Base-by-base conservation (phyloP, 345 rosid species). In the Cardiospermum halicacabum region DNA sequence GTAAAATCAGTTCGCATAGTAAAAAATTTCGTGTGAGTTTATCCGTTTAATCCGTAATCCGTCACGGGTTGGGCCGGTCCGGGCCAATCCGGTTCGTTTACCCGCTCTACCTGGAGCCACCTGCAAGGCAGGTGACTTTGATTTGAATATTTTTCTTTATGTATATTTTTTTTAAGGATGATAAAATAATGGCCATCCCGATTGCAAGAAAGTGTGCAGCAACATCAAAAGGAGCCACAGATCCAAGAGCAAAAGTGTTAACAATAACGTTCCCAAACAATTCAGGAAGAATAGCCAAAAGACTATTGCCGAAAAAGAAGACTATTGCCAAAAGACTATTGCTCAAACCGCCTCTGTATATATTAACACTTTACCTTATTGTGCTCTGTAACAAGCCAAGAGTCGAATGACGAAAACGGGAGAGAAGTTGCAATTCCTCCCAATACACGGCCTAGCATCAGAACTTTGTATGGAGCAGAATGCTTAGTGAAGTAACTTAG, bases 161-260 rank as follows among this genome's bases (percentile, higher is more conserved):
- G n/a, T n/a, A n/a, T n/a, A n/a, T n/a, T n/a, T n/a, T n/a, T n/a
- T n/a, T n/a, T n/a, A n/a, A 92, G 11, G 96, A 80, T 27, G 96
- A 80, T 67, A 89, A 30, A 53, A 89, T 92, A 72, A 92, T 54
- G 30, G 89, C 89, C 98, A 88, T 83, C 24, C 98, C 98, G 65
- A 92, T 88, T 3, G 94, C 91, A 56, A 92, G 92, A 81, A 92
- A 86, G 78, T 93, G 83, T 16, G 96, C 85, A 49, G 97, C 98
- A 9, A 96, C 98, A 70, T 92, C 98, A 75, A 89, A 92, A 60
- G 98, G 98, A 65, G 97, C 89, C 60, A 92, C 98, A 53, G 96
- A 97, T n/a, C 98, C 98, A 53, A 92, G 85, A n/a, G 89, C 65
- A 65, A 92, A 68, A 7, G 91, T 60, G 68, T 83, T 93, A 12